Evolutionary conservation across 176 grass and related monocot genomes (phyloP).

Genomic region (Eleusine coracana): DNA sequence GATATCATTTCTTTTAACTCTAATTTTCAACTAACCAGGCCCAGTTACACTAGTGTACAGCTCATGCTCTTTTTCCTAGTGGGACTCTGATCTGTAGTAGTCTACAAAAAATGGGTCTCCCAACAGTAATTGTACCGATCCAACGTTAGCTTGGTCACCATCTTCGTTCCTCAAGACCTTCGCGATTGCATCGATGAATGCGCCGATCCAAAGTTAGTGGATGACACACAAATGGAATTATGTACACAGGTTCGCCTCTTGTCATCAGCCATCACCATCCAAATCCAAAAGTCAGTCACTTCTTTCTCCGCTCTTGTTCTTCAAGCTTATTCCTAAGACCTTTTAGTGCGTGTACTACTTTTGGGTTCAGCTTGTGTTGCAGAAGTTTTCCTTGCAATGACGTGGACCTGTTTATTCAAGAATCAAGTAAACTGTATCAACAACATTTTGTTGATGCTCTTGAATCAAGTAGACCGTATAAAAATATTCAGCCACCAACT

Average conservation of each 20-base stretch:
- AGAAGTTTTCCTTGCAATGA: conserved; percentile 73
- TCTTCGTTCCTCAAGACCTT: background rate
- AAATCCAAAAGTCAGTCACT: background rate
- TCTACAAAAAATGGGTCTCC: background rate
- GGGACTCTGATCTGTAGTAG: background rate
- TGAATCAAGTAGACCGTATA: background rate
- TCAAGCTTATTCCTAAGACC: conserved; percentile 67
- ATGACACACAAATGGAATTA: background rate
- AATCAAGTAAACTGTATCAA: background rate
- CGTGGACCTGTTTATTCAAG: conserved; percentile 48
- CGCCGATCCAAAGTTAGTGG: background rate
- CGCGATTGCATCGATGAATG: background rate
- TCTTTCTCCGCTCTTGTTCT: conserved; percentile 53
- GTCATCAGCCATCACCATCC: background rate
- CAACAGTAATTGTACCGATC: no score
- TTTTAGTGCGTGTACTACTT: conserved; percentile 66
- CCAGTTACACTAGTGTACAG: background rate
- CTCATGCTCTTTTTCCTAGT: background rate
- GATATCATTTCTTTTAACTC: background rate
- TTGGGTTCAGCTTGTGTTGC: conserved; percentile 63
- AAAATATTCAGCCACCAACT: background rate
- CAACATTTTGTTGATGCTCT: no score
- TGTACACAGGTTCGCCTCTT: conserved; percentile 10
- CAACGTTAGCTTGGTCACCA: background rate
- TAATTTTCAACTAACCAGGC: background rate